Evolutionary conservation across 176 grass and related monocot species (phyloP).

Genomic region (Raddia distichophylla): DNA sequence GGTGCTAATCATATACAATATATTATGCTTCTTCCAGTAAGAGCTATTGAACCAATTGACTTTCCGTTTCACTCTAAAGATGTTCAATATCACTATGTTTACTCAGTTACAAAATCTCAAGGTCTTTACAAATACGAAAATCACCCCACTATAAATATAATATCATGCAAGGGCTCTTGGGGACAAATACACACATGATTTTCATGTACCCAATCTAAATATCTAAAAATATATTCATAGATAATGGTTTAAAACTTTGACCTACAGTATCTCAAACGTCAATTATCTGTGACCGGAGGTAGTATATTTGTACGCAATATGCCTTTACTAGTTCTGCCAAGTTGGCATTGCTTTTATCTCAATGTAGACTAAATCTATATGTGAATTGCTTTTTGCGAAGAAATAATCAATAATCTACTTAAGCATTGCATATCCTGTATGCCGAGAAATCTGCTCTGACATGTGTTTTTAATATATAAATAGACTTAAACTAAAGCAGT

Average conservation of each 20-base stretch:
- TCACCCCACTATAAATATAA: too few relatives aligned
- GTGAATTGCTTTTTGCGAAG: background rate
- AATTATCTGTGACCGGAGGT: too few relatives aligned
- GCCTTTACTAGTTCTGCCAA: conserved; percentile 12
- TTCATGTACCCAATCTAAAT: too few relatives aligned
- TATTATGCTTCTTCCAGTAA: conserved; percentile 13
- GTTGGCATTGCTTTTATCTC: background rate
- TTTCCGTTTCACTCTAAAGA: background rate
- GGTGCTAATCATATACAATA: conserved; percentile 39
- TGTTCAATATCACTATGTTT: background rate
- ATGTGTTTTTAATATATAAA: background rate
- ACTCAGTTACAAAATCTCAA: background rate
- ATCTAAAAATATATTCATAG: too few relatives aligned
- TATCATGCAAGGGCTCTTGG: too few relatives aligned
- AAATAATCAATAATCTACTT: background rate
- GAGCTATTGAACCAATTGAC: conserved; percentile 18
- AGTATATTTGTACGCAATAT: conserved; percentile 11
- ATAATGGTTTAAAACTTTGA: too few relatives aligned
- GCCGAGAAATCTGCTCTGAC: conserved; percentile 5
- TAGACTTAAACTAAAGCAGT: conserved; percentile 4
- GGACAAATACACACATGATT: too few relatives aligned
- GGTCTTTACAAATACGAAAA: too few relatives aligned
- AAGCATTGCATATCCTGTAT: background rate
- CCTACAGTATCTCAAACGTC: too few relatives aligned
- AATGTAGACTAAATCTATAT: background rate